Evolutionary conservation across 495 filamentous ascomycete species (phyloP), one percentile per base, ranked within the genome.

Genomic region (Collariella sp.): DNA sequence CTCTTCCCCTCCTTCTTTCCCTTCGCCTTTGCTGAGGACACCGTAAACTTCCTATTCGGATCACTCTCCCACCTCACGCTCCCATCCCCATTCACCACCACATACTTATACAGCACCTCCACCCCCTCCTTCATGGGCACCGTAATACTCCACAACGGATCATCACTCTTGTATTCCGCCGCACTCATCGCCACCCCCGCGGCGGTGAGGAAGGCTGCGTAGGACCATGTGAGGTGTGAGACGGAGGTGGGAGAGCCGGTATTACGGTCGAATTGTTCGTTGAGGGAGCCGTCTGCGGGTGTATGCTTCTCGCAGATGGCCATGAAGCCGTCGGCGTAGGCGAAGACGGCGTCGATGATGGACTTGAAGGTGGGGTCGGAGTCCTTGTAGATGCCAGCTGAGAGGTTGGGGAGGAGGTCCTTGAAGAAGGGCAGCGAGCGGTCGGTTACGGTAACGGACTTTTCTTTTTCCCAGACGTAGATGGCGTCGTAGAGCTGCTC

Each of bases 271-370:
- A 72, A 86, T 59, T 87, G 83, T 64, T 87, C 84, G 11, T 78
- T 65, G 12, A 86, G 53, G 7, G 76, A 74, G 18, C 84, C 84
- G 54, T 77, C 75, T 19, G 70, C 45, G 68, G 26, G 62, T 76
- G 69, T 74, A 80, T n/a, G n/a, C 57, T 75, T 58, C 36, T 69
- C 65, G 29, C 78, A 77, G 50, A 84, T 64, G 34, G 72, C 67
- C 36, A 85, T 59, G 60, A 79, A 87, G 44, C 79, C 81, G 61
- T 87, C 84, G 6, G 83, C 83, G 54, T 85, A 86, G n/a, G 67
- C 68, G 52, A 68, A 74, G 12, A 84, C 74, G 13, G 80, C 79
- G 20, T 70, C 69, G 33, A 78, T 67, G 41, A 86, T 71, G 11
- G 69, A 51, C 5, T 68, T 69, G 68, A 76, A 85, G 3, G 72